Base-by-base conservation (phyloP, 2,329 filamentous ascomycete species). In the Golovinomyces cichoracearum region DNA sequence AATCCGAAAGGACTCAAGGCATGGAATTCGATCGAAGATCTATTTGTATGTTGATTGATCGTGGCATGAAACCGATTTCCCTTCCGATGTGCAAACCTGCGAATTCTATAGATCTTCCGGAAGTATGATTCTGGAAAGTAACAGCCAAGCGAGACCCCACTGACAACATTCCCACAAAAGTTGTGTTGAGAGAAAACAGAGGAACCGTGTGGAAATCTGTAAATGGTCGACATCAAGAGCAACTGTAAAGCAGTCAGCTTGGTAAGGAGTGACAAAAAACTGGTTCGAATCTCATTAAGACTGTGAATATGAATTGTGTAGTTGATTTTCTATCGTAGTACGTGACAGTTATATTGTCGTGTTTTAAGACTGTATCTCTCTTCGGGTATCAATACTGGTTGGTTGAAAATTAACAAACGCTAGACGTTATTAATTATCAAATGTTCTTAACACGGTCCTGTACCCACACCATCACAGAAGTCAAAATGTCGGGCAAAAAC, bases 1-100 rank as follows among this genome's bases (percentile, higher is more conserved):
- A 51, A 41, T 13, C 45, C 46, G 15, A 19, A 50, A 13, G 55
- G 56, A 26, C 40, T n/a, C 35, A 65, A 63, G 19, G 64, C 62
- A 40, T 62, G 65, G 58, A 71, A 70, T 63, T 65, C 69, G 51
- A 65, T 57, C 40, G 64, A 63, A 3, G 64, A 58, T 33, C 64
- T 40, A 25, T 41, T 31, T 50, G 49, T 56, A 4, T 50, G 48
- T n/a, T 49, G 55, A 21, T 56, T 53, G 31, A 58, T 53, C 29
- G 56, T 59, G 41, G 57, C 54, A 5, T 59, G 42, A 49, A 33
- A 50, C 51, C 56, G 56, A 27, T 53, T 48, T 49, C 35, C 48
- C 49, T 45, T 41, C 22, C 29, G 49, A 40, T 51, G 12, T 42
- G 22, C 31, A 10, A 44, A 21, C 17, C 23, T 21, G n/a, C 44